Conservation (phyloP, 2,329 filamentous ascomycete genomes). For the Cyphellophora attinorum region DNA sequence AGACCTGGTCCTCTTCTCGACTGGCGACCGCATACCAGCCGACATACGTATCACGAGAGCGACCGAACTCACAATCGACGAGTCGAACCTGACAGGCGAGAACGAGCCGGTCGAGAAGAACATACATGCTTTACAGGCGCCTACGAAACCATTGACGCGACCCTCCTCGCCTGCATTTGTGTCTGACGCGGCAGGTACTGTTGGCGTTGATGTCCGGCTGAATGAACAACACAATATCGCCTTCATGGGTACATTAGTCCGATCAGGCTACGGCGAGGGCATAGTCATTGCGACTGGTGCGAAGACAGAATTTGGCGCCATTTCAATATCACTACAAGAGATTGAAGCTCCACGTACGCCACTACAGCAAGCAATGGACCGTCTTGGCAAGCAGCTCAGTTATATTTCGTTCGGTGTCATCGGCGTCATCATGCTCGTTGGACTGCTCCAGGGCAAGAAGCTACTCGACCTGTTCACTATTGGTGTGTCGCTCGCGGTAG, state of each 20-base stretch:
- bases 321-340: conserved; percentile 84
- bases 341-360: conserved; percentile 94
- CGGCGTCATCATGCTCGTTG: conserved; percentile 81
- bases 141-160: conserved; percentile 27
- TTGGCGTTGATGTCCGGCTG: conserved; percentile 55
- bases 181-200: conserved; percentile 48
- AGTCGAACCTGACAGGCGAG: conserved; percentile 92
- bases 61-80: conserved; percentile 84
- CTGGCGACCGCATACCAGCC: conserved; percentile 90
- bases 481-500: conserved; percentile 90
- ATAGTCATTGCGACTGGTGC: conserved; percentile 95
- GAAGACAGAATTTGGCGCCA: conserved; percentile 90
- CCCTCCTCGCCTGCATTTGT: conserved; percentile 48
- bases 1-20: conserved; percentile 87
- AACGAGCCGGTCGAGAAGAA: conserved; percentile 84
- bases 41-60: conserved; percentile 90
- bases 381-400: conserved; percentile 89
- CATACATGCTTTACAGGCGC: conserved; percentile 46
- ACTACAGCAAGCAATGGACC: conserved; percentile 91
- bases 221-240: conserved; percentile 83
- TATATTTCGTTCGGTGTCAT: conserved; percentile 96
- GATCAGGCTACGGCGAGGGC: conserved; percentile 88
- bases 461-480: conserved; percentile 95
- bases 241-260: conserved; percentile 95
- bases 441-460: conserved; percentile 79